Evolutionary conservation across 2,329 filamentous ascomycete species (phyloP).

Genomic region (Orbilia javanica): DNA sequence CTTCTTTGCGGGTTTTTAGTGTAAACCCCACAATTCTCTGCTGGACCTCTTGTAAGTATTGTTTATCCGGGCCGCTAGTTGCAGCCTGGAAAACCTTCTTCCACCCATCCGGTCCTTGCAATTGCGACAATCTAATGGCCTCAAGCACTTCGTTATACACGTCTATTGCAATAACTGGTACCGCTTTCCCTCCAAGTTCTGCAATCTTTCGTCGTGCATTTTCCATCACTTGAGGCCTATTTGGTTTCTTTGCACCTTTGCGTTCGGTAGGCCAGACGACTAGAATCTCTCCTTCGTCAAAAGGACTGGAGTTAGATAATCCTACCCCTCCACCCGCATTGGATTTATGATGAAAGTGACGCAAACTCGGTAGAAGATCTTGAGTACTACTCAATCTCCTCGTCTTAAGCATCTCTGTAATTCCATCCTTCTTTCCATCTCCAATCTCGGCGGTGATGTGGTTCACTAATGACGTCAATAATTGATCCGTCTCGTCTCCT

Average conservation of each 20-base stretch:
- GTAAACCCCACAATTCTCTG: conserved; percentile 77
- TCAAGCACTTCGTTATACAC: conserved; percentile 86
- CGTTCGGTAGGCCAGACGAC: conserved; percentile 88
- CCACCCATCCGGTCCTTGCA: conserved; percentile 88
- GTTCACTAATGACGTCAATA: conserved; percentile 77
- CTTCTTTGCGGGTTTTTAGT: conserved; percentile 69
- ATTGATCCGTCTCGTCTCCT: conserved; percentile 85
- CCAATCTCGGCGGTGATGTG: conserved; percentile 87
- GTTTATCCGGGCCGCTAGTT: conserved; percentile 69
- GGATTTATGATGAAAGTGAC: conserved; percentile 63
- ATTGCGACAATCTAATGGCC: conserved; percentile 77
- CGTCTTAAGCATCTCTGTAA: conserved; percentile 65
- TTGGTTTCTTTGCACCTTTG: conserved; percentile 85
- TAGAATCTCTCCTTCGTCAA: conserved; percentile 73
- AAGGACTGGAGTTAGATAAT: conserved; percentile 62
- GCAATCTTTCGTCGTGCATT: conserved; percentile 64
- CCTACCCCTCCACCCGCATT: conserved; percentile 59
- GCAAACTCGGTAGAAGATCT: conserved; percentile 63
- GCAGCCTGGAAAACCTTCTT: conserved; percentile 82
- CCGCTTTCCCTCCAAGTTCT: conserved; percentile 74
- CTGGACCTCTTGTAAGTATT: conserved; percentile 85
- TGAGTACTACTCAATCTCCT: conserved; percentile 55
- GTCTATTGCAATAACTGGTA: conserved; percentile 88
- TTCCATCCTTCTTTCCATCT: conserved; percentile 75
- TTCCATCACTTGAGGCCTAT: conserved; percentile 86